phyloP scores from a whole-genome alignment of 2,329 filamentous ascomycete genomes.

The Didymella sp. region DNA sequence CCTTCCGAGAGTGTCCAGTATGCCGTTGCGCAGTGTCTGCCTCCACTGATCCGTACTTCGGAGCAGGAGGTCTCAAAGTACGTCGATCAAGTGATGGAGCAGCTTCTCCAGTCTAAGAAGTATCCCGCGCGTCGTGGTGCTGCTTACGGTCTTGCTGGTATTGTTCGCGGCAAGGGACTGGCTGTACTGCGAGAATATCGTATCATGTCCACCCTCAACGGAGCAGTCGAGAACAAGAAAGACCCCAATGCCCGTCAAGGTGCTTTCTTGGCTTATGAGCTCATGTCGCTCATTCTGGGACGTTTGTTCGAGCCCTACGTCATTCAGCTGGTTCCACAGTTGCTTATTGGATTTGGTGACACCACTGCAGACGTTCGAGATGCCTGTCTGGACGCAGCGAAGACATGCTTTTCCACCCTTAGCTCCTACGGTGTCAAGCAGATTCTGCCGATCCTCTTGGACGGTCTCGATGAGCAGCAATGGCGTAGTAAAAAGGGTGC shows the following conservation, averaged over 20 bases:
- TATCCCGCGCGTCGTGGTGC: slow-evolving; percentile 93
- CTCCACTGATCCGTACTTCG: slow-evolving; percentile 84
- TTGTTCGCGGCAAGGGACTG: slow-evolving; percentile 88
- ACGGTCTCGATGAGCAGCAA: slow-evolving; percentile 91
- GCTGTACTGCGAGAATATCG: slow-evolving; percentile 81
- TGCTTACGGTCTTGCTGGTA: slow-evolving; percentile 90
- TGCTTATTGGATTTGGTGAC: slow-evolving; percentile 90
- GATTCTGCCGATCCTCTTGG: slow-evolving; percentile 87
- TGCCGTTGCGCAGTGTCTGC: slow-evolving; percentile 91
- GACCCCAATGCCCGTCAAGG: slow-evolving; percentile 88
- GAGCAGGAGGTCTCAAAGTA: slow-evolving; percentile 80
- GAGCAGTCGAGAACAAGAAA: slow-evolving; percentile 93
- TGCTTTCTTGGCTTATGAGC: slow-evolving; percentile 86
- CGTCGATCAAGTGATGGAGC: slow-evolving; percentile 79
- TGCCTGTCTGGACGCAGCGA: slow-evolving; percentile 89
- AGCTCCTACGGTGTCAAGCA: slow-evolving; percentile 97
- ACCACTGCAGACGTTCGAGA: slow-evolving; percentile 87
- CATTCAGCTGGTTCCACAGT: slow-evolving; percentile 90
- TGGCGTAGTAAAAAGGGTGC: slow-evolving; percentile 99
- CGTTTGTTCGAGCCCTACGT: slow-evolving; percentile 95
- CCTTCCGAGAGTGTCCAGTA: slow-evolving; percentile 97
- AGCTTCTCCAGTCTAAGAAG: slow-evolving; percentile 84
- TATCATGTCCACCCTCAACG: slow-evolving; percentile 80
- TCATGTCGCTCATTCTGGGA: slow-evolving; percentile 84
- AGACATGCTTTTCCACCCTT: slow-evolving; percentile 89